Evolutionary conservation across 1,284 basidiomycete species (phyloP), one percentile per base, ranked within the genome.

Genomic region (Malassezia sympodialis): DNA sequence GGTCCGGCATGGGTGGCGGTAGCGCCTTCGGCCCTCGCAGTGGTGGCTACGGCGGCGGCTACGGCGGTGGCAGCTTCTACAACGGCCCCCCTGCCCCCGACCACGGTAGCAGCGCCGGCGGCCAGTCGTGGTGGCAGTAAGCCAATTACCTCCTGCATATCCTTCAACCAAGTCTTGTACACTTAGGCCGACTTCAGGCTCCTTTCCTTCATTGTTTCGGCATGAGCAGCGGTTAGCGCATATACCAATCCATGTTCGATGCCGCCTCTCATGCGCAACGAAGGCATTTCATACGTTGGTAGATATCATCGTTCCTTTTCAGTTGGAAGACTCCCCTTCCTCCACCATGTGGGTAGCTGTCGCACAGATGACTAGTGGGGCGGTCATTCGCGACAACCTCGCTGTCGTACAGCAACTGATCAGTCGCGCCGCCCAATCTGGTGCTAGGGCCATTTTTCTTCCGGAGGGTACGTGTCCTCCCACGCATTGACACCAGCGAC

Each of bases 401-500:
- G 49, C 60, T 0, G 51, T 49, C 10, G 57, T 62, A 0, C 31
- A 61, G 23, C 41, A 49, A 6, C 42, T 80, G n/a, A 69, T 80
- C 21, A 8, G 31, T 8, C 58, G 72, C 8, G 78, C 79, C 0
- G 76, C 75, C 0, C 43, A 47, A 2, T 75, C 73, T 5, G 56
- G 56, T 21, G 56, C 42, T 23, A 41, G 44, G 40, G 53, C 57
- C 12, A 49, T 59, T 2, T 59, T 59, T 35, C 49, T 59, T 24
- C 57, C 57, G 1, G 57, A 59, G 30, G 52, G 45, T 54, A 30
- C 19, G 52, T 34, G 19, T 8, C 8, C 17, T 26, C 6, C 12
- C 19, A 15, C n/a, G 11, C 26, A 17, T 12, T 32, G 35, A 19
- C 11, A n/a, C 11, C 27, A 56, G 70, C 79, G 0, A 71, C 77